Conservation (phyloP, 192 early-diverging fungal species). For the Linnemannia schmuckeri region DNA sequence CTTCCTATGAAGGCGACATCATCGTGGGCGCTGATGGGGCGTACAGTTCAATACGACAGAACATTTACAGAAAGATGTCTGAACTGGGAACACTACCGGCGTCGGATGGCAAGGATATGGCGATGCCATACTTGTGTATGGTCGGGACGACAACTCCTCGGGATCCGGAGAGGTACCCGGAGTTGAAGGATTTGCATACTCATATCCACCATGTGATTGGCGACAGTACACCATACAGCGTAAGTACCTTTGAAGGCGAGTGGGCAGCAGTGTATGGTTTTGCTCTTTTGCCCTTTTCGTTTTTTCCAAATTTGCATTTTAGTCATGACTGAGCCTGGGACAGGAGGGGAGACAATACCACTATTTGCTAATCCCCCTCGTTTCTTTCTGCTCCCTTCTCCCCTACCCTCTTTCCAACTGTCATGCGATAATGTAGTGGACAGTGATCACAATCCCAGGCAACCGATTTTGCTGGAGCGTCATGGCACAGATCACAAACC, state of each 20-base stretch:
- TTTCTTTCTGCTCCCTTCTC: not conserved
- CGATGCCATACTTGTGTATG: slow-evolving; percentile 28
- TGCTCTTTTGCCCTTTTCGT: not conserved
- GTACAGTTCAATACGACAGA: slow-evolving; percentile 20
- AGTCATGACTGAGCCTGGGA: not conserved
- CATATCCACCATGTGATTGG: slow-evolving; percentile 28
- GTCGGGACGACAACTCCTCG: slow-evolving; percentile 26
- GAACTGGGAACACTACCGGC: not conserved
- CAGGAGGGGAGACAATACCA: not conserved
- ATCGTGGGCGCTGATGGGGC: slow-evolving; percentile 39
- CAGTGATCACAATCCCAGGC: slow-evolving; percentile 23
- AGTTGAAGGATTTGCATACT: slow-evolving; percentile 20
- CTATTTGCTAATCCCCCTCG: not conserved
- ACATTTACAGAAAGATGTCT: slow-evolving; percentile 8
- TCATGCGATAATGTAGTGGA: slow-evolving; percentile 15
- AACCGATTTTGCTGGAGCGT: slow-evolving; percentile 36
- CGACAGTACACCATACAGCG: slow-evolving; percentile 20
- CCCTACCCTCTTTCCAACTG: not conserved
- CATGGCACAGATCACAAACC: not conserved
- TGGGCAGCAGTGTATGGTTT: not conserved
- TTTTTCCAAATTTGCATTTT: not conserved
- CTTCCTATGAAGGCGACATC: slow-evolving; percentile 24
- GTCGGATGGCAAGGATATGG: slow-evolving; percentile 10
- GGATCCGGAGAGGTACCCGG: slow-evolving; percentile 11
- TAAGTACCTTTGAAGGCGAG: not conserved